Evolutionary conservation across 192 early-diverging fungal genomes (phyloP).

Genomic region (Diversispora epigaea): DNA sequence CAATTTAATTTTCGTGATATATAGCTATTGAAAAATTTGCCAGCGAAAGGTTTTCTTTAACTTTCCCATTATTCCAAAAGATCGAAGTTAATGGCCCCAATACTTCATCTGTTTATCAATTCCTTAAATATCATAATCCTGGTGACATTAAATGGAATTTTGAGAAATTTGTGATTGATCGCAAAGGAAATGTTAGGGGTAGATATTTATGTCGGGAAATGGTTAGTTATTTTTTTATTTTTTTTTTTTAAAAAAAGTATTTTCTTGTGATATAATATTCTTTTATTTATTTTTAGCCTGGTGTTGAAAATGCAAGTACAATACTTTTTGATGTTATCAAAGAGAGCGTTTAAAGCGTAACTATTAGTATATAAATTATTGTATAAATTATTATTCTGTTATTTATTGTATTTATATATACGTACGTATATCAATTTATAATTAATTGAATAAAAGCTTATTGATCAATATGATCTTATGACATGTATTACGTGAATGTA

Average conservation of each 20-base stretch:
- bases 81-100: conserved; percentile 78
- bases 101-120: conserved; percentile 63
- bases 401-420: too few relatives aligned
- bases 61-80: conserved; percentile 88
- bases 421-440: too few relatives aligned
- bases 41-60: conserved; percentile 33
- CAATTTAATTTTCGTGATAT: neutral
- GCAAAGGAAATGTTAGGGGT: conserved; percentile 61
- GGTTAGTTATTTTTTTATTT: neutral
- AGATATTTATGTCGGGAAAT: conserved; percentile 47
- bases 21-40: neutral
- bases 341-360: too few relatives aligned
- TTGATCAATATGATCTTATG: too few relatives aligned
- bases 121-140: conserved; percentile 57
- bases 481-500: too few relatives aligned
- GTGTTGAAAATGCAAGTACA: too few relatives aligned
- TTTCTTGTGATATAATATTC: too few relatives aligned
- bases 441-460: too few relatives aligned
- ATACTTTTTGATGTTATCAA: too few relatives aligned
- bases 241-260: neutral
- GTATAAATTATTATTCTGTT: too few relatives aligned
- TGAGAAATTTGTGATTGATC: conserved; percentile 78
- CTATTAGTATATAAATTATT: too few relatives aligned
- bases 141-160: conserved; percentile 84
- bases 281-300: too few relatives aligned